These are phyloP conservation scores for Coix lacrymajobi DNA, from an alignment of 176 grass and related monocot genomes.

Conservation along the genomic window DNA sequence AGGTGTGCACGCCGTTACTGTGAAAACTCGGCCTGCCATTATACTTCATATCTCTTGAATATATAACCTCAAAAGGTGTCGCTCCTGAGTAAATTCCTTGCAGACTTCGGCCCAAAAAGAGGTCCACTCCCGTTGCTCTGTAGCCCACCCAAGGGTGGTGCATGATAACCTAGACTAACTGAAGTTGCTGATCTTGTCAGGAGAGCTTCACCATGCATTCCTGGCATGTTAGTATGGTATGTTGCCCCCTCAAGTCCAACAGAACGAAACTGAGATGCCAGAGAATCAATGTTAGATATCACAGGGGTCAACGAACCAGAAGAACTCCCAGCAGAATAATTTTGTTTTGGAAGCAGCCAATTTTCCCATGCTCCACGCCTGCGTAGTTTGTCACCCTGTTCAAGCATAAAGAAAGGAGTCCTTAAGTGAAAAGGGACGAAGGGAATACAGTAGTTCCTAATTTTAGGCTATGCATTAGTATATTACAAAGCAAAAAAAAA, in stretches of 20 bases:
- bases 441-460: neutral
- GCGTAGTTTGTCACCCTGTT: slow-evolving; percentile 77
- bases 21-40: slow-evolving; percentile 38
- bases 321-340: slow-evolving; percentile 28
- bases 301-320: slow-evolving; percentile 30
- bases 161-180: slow-evolving; percentile 42
- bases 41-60: slow-evolving; percentile 6
- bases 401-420: neutral
- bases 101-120: slow-evolving; percentile 32
- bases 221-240: slow-evolving; percentile 35
- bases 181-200: slow-evolving; percentile 66
- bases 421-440: neutral
- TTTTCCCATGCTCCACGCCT: slow-evolving; percentile 64
- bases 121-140: slow-evolving; percentile 26
- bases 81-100: slow-evolving; percentile 55
- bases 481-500: neutral
- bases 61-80: slow-evolving; percentile 51
- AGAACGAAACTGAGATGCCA: slow-evolving; percentile 43
- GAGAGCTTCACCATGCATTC: slow-evolving; percentile 36
- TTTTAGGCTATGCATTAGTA: neutral
- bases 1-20: slow-evolving; percentile 22
- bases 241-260: slow-evolving; percentile 54
- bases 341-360: slow-evolving; percentile 62
- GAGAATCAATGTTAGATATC: slow-evolving; percentile 37
- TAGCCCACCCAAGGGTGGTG: slow-evolving; percentile 22